Percentiles rank a stretch among this genome's conserved stretches.
These are phyloP conservation scores for Hamigera avellanea DNA, from an alignment of 495 filamentous ascomycete species.

Conservation along the genomic window DNA sequence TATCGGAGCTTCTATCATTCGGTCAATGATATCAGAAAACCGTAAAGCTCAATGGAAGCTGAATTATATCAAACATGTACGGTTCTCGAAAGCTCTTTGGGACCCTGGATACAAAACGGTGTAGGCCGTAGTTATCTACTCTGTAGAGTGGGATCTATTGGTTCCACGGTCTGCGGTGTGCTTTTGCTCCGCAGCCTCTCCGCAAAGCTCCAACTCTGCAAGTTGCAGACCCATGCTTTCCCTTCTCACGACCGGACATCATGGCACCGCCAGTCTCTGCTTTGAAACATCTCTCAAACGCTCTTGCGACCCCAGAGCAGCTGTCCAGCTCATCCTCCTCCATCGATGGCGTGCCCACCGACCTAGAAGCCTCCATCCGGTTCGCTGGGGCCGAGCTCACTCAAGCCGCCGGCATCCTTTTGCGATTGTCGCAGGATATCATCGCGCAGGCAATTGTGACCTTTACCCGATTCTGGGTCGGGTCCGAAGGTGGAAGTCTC, in stretches of 20 bases:
- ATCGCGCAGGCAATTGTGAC: slow-evolving; percentile 84
- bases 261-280: slow-evolving; percentile 17
- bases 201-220: too few relatives aligned
- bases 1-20: too few relatives aligned
- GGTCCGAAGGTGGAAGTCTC: slow-evolving; percentile 51
- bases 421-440: slow-evolving; percentile 78
- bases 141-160: too few relatives aligned
- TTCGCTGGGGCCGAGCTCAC: slow-evolving; percentile 58
- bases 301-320: slow-evolving; percentile 74
- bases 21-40: too few relatives aligned
- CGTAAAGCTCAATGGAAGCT: too few relatives aligned
- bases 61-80: too few relatives aligned
- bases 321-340: slow-evolving; percentile 57
- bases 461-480: slow-evolving; percentile 77
- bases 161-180: too few relatives aligned
- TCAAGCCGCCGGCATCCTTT: slow-evolving; percentile 76
- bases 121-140: too few relatives aligned
- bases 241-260: slow-evolving; percentile 1
- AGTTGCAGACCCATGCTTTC: neutral
- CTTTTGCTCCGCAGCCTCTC: too few relatives aligned
- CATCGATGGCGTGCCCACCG: slow-evolving; percentile 58
- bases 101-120: too few relatives aligned
- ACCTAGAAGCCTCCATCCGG: slow-evolving; percentile 58
- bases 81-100: too few relatives aligned
- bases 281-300: slow-evolving; percentile 60